phyloP scores from a whole-genome alignment of 805 yeast genomes.

The Spathaspora boniae region DNA sequence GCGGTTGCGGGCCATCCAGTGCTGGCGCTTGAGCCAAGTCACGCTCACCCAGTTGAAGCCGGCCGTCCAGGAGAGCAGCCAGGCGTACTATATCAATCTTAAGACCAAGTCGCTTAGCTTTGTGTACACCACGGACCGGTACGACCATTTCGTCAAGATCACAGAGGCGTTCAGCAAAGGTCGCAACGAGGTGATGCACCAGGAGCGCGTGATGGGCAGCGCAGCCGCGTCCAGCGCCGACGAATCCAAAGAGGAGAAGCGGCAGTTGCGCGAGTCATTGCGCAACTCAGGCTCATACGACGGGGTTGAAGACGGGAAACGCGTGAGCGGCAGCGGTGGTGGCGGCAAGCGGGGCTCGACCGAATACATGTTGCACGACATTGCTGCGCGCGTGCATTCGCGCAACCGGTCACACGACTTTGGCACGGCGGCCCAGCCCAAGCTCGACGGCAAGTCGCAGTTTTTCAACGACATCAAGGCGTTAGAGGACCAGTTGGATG shows the following conservation, averaged over 20 bases:
- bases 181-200: constrained; percentile 45
- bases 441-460: constrained; percentile 22
- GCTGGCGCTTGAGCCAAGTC: constrained; percentile 72
- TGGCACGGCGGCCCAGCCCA: constrained; percentile 11
- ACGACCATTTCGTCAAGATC: constrained; percentile 54
- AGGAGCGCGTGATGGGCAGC: constrained; percentile 23
- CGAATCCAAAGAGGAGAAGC: constrained; percentile 29
- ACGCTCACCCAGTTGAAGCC: constrained; percentile 38
- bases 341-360: constrained; percentile 25
- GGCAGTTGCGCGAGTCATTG: constrained; percentile 39
- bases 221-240: constrained; percentile 8
- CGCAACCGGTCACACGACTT: constrained; percentile 52
- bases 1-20: constrained; percentile 64
- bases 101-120: constrained; percentile 47
- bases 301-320: constrained; percentile 15
- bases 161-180: constrained; percentile 58
- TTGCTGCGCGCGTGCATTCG: constrained; percentile 60
- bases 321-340: constrained; percentile 17
- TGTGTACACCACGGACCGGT: constrained; percentile 58
- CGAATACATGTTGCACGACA: constrained; percentile 50
- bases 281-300: constrained; percentile 49
- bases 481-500: constrained; percentile 63
- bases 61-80: constrained; percentile 16
- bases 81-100: constrained; percentile 41
- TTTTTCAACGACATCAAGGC: constrained; percentile 45